Conservation (phyloP, 164 flowering plant genomes). For the Annona cherimola region DNA sequence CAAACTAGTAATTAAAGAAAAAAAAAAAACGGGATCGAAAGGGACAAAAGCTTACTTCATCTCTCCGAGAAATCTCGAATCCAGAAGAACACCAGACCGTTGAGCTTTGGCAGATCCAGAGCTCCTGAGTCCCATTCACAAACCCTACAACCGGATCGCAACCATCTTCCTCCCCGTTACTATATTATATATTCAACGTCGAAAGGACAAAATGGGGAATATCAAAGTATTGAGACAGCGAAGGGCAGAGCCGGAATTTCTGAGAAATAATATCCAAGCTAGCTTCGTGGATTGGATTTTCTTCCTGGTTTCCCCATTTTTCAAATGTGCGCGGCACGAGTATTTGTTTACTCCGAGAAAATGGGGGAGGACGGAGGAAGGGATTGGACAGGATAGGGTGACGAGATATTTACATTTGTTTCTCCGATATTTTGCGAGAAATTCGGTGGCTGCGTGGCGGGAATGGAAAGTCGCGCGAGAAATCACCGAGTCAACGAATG, state of each 20-base stretch:
- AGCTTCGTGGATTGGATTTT: not conserved
- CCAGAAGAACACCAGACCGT: not conserved
- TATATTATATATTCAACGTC: not conserved
- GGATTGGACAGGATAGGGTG: too few species aligned
- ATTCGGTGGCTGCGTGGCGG: not conserved
- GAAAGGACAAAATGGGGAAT: not conserved
- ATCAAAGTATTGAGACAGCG: not conserved
- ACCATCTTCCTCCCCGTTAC: not conserved
- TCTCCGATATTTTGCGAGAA: conserved; percentile 1
- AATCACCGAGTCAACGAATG: too few species aligned
- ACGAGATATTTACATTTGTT: too few species aligned
- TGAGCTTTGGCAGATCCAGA: not conserved
- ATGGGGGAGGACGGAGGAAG: too few species aligned
- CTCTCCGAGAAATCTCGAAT: not conserved
- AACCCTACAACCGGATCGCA: not conserved
- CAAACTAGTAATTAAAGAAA: not conserved
- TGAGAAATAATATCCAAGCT: not conserved
- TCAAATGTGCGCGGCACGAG: conserved; percentile 4
- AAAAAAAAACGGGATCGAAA: not conserved
- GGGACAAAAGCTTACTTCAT: not conserved
- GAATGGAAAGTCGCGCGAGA: not conserved
- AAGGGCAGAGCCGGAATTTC: too few species aligned
- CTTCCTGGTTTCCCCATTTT: not conserved
- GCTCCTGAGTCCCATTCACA: not conserved
- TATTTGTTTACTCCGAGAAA: too few species aligned